Conservation (phyloP, 2,329 filamentous ascomycete genomes). For the Dothistroma pini region DNA sequence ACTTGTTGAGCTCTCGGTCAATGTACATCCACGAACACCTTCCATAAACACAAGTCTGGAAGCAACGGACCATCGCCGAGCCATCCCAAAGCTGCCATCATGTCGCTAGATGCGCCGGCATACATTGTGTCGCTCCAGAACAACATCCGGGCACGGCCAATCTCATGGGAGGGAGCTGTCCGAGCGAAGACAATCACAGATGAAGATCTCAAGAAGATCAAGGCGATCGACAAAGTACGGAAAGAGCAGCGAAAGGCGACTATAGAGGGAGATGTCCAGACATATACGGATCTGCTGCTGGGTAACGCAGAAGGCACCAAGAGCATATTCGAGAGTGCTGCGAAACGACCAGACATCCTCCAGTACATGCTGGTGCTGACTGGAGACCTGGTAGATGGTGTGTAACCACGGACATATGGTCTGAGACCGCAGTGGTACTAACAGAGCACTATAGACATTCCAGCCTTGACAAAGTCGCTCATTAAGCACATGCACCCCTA, state of each 20-base stretch:
- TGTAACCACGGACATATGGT: background rate
- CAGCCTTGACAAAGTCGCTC: slow-evolving; percentile 71
- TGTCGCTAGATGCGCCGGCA: slow-evolving; percentile 89
- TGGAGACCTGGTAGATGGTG: slow-evolving; percentile 83
- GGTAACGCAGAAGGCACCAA: slow-evolving; percentile 59
- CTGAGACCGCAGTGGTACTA: background rate
- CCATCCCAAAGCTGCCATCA: slow-evolving; percentile 38
- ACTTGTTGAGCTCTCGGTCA: background rate
- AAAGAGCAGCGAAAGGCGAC: slow-evolving; percentile 83
- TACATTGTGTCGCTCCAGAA: slow-evolving; percentile 87
- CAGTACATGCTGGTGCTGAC: slow-evolving; percentile 92
- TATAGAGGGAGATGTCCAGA: slow-evolving; percentile 73
- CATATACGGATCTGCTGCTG: slow-evolving; percentile 76
- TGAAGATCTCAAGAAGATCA: slow-evolving; percentile 90
- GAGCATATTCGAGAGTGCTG: slow-evolving; percentile 80
- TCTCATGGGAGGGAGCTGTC: slow-evolving; percentile 96
- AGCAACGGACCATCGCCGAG: background rate
- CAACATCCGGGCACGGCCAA: slow-evolving; percentile 93
- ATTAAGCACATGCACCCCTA: slow-evolving; percentile 66
- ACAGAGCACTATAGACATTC: slow-evolving; percentile 59
- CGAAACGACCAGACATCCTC: slow-evolving; percentile 82
- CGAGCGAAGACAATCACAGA: slow-evolving; percentile 91
- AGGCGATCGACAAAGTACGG: slow-evolving; percentile 92
- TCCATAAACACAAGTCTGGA: background rate
- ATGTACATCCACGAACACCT: background rate